These are phyloP conservation scores for Sapria himalayana DNA, from an alignment of 345 rosid genomes.

Conservation along the genomic window DNA sequence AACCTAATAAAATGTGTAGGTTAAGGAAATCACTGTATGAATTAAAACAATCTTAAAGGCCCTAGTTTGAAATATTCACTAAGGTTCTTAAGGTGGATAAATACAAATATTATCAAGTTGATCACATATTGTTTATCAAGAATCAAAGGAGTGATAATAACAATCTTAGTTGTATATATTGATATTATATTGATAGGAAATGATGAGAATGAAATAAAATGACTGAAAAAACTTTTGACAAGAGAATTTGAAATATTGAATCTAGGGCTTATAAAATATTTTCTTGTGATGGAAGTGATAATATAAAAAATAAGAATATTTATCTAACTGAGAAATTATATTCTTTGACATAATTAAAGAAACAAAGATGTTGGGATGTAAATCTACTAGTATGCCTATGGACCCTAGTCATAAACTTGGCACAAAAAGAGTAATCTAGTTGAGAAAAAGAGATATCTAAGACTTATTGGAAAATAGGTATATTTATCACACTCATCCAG, in stretches of 20 bases:
- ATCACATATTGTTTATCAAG: neutral
- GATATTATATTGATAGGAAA: neutral
- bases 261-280: neutral
- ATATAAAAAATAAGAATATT: too few species aligned
- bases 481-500: neutral
- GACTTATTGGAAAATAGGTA: neutral
- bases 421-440: neutral
- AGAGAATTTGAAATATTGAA: neutral
- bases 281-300: neutral
- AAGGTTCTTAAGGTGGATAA: too few species aligned
- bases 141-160: neutral
- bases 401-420: neutral
- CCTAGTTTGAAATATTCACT: too few species aligned
- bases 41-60: too few species aligned
- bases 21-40: too few species aligned
- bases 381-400: neutral
- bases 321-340: neutral
- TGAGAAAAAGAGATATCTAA: neutral
- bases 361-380: neutral
- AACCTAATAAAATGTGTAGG: too few species aligned
- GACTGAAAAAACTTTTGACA: neutral
- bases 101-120: too few species aligned
- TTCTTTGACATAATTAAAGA: neutral
- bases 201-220: neutral
- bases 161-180: neutral